These are phyloP conservation scores for Dendrostoma leiphaemia DNA, from an alignment of 2,329 filamentous ascomycete species.

Conservation along the genomic window DNA sequence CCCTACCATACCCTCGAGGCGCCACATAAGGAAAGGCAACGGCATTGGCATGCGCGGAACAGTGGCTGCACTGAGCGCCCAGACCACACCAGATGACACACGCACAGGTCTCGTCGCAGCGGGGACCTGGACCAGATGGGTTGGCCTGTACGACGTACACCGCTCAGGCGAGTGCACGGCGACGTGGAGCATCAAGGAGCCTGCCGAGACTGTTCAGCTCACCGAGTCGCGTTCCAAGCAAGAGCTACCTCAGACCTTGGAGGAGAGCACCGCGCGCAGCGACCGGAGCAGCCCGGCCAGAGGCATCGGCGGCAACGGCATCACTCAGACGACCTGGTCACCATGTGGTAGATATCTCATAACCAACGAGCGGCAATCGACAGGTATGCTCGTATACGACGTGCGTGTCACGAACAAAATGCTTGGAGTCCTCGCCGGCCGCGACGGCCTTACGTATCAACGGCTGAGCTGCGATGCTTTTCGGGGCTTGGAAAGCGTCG, in stretches of 20 bases:
- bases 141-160: slow-evolving; percentile 61
- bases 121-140: slow-evolving; percentile 62
- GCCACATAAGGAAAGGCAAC: slow-evolving; percentile 57
- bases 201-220: slow-evolving; percentile 36
- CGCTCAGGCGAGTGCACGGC: slow-evolving; percentile 53
- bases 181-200: slow-evolving; percentile 59
- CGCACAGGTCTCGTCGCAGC: slow-evolving; percentile 51
- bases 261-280: not conserved
- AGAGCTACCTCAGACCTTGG: not conserved
- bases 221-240: not conserved
- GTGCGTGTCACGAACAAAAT: slow-evolving; percentile 57
- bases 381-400: slow-evolving; percentile 60
- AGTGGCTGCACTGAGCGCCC: slow-evolving; percentile 54
- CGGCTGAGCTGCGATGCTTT: slow-evolving; percentile 56
- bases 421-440: slow-evolving; percentile 52
- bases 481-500: slow-evolving; percentile 30
- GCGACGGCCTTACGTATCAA: slow-evolving; percentile 52
- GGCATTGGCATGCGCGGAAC: slow-evolving; percentile 64
- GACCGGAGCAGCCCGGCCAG: not conserved
- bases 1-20: slow-evolving; percentile 59
- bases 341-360: slow-evolving; percentile 61
- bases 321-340: slow-evolving; percentile 60
- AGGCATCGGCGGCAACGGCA: slow-evolving; percentile 58
- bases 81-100: slow-evolving; percentile 32
- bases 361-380: slow-evolving; percentile 58